These are phyloP conservation scores for Pichia sp. DNA, from an alignment of 1,139 yeast genomes.

Conservation along the genomic window DNA sequence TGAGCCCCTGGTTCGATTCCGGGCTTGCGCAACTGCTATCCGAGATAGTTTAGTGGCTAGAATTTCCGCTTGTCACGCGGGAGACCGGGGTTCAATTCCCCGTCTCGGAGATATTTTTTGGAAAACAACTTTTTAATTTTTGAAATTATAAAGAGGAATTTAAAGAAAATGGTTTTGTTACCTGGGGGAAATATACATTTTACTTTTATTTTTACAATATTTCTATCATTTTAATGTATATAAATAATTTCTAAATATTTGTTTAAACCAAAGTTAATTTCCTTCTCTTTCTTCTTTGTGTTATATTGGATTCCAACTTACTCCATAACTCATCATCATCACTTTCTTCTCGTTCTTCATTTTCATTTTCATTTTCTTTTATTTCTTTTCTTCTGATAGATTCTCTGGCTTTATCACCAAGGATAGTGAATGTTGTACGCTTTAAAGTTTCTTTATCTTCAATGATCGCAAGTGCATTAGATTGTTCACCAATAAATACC, in stretches of 20 bases:
- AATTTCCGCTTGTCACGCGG: conserved; percentile 17
- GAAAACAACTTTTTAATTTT: not conserved
- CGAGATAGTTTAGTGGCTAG: conserved; percentile 17
- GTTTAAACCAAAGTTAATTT: conserved; percentile 12
- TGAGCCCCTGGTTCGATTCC: conserved; percentile 17
- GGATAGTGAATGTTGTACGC: conserved; percentile 24
- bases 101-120: conserved; percentile 10
- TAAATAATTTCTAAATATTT: no score
- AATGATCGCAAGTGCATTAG: conserved; percentile 50
- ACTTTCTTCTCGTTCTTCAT: conserved; percentile 25
- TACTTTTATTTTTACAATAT: not conserved
- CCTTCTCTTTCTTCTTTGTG: conserved; percentile 27
- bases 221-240: no score
- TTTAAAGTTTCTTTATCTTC: conserved; percentile 39
- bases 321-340: conserved; percentile 30
- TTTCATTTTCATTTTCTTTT: conserved; percentile 37
- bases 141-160: no score
- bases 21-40: conserved; percentile 12
- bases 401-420: conserved; percentile 4
- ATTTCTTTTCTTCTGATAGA: conserved; percentile 27
- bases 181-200: no score
- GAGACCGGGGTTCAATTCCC: conserved; percentile 17
- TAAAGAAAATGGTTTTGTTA: no score
- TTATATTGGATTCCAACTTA: conserved; percentile 20
- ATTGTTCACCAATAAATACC: conserved; percentile 69